These are phyloP conservation scores for Phialophora macrospora DNA, from an alignment of 2,329 filamentous ascomycete genomes.

Conservation along the genomic window DNA sequence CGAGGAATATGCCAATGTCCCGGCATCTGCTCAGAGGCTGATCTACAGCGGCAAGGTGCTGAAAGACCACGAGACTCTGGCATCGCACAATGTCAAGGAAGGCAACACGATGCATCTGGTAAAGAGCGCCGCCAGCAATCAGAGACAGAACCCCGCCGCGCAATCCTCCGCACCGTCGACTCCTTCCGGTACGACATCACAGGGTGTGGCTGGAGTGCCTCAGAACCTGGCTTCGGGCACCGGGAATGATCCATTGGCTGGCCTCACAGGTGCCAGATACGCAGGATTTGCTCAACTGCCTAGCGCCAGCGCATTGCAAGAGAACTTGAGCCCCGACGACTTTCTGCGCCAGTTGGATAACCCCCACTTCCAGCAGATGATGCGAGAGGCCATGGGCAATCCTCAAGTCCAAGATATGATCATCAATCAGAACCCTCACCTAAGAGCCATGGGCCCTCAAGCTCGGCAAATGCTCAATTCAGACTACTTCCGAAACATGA, in stretches of 20 bases:
- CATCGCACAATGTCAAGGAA: slow-evolving; percentile 90
- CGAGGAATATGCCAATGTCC: slow-evolving; percentile 81
- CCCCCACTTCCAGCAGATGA: slow-evolving; percentile 80
- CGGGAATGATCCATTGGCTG: slow-evolving; percentile 87
- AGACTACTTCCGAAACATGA: slow-evolving; percentile 86
- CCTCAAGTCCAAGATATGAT: slow-evolving; percentile 94
- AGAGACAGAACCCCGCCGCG: slow-evolving; percentile 61
- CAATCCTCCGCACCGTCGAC: slow-evolving; percentile 52
- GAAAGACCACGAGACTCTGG: slow-evolving; percentile 88
- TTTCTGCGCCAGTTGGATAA: slow-evolving; percentile 86
- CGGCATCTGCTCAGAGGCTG: slow-evolving; percentile 84
- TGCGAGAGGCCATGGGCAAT: slow-evolving; percentile 96
- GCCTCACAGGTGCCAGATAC: slow-evolving; percentile 88
- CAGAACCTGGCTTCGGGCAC: slow-evolving; percentile 56
- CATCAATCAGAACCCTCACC: slow-evolving; percentile 86
- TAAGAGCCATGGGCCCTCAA: slow-evolving; percentile 71
- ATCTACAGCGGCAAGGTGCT: slow-evolving; percentile 98
- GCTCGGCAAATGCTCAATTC: slow-evolving; percentile 86
- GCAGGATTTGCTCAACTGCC: slow-evolving; percentile 90
- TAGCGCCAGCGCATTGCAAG: slow-evolving; percentile 88
- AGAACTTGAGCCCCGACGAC: slow-evolving; percentile 79
- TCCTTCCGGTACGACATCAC: slow-evolving; percentile 32
- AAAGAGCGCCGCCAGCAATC: slow-evolving; percentile 91
- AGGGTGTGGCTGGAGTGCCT: slow-evolving; percentile 47
- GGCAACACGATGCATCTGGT: slow-evolving; percentile 96